Conservation (phyloP, 1,284 basidiomycete genomes). For the Athelia psychrophila region DNA sequence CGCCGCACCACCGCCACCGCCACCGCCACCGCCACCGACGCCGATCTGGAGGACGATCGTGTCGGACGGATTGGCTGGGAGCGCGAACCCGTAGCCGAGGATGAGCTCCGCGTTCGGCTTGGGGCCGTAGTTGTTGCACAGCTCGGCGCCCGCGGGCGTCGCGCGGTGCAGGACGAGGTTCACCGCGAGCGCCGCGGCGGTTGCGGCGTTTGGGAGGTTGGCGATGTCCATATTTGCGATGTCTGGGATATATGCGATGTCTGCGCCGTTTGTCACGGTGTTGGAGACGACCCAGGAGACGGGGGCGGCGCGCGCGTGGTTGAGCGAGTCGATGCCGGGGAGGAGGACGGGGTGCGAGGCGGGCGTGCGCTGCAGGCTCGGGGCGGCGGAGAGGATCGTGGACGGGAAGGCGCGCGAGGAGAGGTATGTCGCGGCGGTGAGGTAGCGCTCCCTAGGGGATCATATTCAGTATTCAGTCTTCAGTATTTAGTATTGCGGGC, state of each 20-base stretch:
- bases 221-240: no score
- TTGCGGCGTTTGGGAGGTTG: constrained; percentile 29
- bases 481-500: constrained; percentile 5
- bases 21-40: not conserved
- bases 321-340: constrained; percentile 82
- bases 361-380: constrained; percentile 47
- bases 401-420: constrained; percentile 90
- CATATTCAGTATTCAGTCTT: no score
- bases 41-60: constrained; percentile 78
- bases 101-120: constrained; percentile 88
- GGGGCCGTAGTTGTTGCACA: constrained; percentile 88
- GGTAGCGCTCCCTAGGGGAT: constrained; percentile 60
- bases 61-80: constrained; percentile 78
- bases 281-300: constrained; percentile 77
- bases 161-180: constrained; percentile 45
- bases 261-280: constrained; percentile 13
- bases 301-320: constrained; percentile 70
- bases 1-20: no score
- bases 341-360: constrained; percentile 76
- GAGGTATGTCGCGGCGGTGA: constrained; percentile 70
- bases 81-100: constrained; percentile 84
- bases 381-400: constrained; percentile 58
- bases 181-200: constrained; percentile 6
- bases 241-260: no score
- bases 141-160: constrained; percentile 46